Percentiles rank a stretch among this genome's conserved stretches.
These are phyloP conservation scores for Teunomyces tritomae DNA, from an alignment of 805 yeast genomes.

Conservation along the genomic window DNA sequence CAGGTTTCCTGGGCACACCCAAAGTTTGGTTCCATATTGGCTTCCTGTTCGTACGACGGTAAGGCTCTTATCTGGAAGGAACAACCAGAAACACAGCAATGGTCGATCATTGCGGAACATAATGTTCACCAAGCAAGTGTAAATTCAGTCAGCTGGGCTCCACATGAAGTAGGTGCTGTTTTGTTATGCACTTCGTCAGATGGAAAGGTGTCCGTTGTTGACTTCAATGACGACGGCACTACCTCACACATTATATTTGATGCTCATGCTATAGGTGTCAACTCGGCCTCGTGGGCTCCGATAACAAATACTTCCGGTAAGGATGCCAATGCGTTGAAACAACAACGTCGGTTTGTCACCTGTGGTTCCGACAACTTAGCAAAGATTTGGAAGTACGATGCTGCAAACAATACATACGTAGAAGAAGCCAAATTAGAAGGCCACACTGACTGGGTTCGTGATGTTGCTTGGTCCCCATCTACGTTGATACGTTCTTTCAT, in stretches of 20 bases:
- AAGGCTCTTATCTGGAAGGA: slow-evolving; percentile 94
- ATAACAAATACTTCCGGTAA: slow-evolving; percentile 32
- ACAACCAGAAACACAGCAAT: slow-evolving; percentile 68
- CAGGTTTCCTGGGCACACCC: slow-evolving; percentile 99
- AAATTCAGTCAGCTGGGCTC: slow-evolving; percentile 95
- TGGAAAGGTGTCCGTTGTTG: slow-evolving; percentile 87
- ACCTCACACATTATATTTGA: slow-evolving; percentile 58
- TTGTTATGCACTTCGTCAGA: slow-evolving; percentile 89
- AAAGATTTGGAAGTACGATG: slow-evolving; percentile 80
- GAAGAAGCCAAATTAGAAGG: slow-evolving; percentile 81
- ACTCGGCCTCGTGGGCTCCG: slow-evolving; percentile 95
- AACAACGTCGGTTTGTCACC: slow-evolving; percentile 75
- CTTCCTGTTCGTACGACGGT: slow-evolving; percentile 95
- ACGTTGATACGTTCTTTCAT: slow-evolving; percentile 82
- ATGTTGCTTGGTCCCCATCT: slow-evolving; percentile 97
- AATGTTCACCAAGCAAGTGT: slow-evolving; percentile 90
- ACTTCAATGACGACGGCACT: slow-evolving; percentile 86
- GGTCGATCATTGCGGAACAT: slow-evolving; percentile 87
- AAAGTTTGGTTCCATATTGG: slow-evolving; percentile 90
- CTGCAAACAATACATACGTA: slow-evolving; percentile 53
- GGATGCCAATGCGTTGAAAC: slow-evolving; percentile 27
- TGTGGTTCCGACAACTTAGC: slow-evolving; percentile 96
- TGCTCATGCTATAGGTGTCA: slow-evolving; percentile 93
- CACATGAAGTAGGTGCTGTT: slow-evolving; percentile 93
- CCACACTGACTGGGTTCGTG: slow-evolving; percentile 98